Percentiles rank a stretch among this genome's conserved stretches.
These are phyloP conservation scores for Bacterosira constricta DNA, from an alignment of 108 stramenopile species.

Conservation along the genomic window DNA sequence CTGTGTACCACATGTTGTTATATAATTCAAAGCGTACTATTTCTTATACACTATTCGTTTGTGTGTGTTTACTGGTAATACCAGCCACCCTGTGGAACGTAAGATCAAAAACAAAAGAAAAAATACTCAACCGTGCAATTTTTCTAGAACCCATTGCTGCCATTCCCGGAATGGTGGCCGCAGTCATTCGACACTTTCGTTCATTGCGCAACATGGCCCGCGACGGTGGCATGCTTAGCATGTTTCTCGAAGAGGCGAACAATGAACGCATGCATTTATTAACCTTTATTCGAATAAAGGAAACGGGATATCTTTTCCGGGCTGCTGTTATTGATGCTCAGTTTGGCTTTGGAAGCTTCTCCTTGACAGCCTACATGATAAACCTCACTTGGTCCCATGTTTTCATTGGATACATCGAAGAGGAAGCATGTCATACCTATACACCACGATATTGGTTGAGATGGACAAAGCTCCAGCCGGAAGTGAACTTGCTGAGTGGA, in stretches of 20 bases:
- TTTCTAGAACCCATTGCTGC: slow-evolving; percentile 91
- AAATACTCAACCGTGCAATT: slow-evolving; percentile 81
- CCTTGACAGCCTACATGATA: slow-evolving; percentile 87
- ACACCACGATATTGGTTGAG: slow-evolving; percentile 89
- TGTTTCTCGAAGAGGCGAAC: slow-evolving; percentile 97
- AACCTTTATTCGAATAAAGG: slow-evolving; percentile 86
- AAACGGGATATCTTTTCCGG: slow-evolving; percentile 71
- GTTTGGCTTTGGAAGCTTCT: slow-evolving; percentile 82
- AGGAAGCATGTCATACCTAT: slow-evolving; percentile 88
- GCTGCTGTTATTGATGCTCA: slow-evolving; percentile 77
- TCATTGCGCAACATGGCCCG: slow-evolving; percentile 90
- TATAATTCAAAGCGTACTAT: too few relatives aligned
- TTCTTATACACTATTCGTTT: too few relatives aligned
- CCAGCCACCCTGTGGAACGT: slow-evolving; percentile 59
- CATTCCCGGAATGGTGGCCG: slow-evolving; percentile 89
- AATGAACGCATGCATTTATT: slow-evolving; percentile 98
- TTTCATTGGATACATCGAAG: slow-evolving; percentile 97
- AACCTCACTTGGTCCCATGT: slow-evolving; percentile 93
- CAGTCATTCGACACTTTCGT: slow-evolving; percentile 88
- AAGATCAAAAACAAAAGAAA: slow-evolving; percentile 58
- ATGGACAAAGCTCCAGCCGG: slow-evolving; percentile 87
- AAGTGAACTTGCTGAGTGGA: slow-evolving; percentile 78
- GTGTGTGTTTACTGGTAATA: too few relatives aligned
- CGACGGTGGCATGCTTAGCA: slow-evolving; percentile 93
- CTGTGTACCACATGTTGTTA: too few relatives aligned